Evolutionary conservation across 495 filamentous ascomycete species (phyloP), one percentile per base, ranked within the genome.

Genomic region (Xylaria grammica): DNA sequence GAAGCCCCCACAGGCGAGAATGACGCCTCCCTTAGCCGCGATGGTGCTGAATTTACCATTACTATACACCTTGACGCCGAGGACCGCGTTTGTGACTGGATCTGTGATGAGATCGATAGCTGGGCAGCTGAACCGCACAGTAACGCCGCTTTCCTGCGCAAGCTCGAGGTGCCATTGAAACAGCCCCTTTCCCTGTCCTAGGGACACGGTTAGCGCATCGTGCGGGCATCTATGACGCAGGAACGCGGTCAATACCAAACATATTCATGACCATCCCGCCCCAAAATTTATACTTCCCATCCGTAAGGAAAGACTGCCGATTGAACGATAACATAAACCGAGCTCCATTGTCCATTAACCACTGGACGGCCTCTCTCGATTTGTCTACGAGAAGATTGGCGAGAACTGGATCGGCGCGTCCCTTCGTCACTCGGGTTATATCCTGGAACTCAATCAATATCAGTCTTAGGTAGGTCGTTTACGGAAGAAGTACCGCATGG

Each of bases 1-100:
- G 65, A 89, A 89, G 0, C 87, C 87, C 8, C 87, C 87, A 7
- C 83, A 81, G 0, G 84, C 83, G 8, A 90, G 72, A n/a, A 89
- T 72, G 1, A 88, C 71, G 13, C 62, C 70, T 1, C 81, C 77
- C 0, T 62, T 56, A 0, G 81, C 72, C 3, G 65, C 60, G 58
- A 87, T 78, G 2, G 59, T 46, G 4, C 67, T 62, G 10, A 62
- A 56, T 56, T 66, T 65, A 22, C 74, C 72, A 13, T 66, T 46
- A 5, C 66, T 66, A 15, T 77, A 63, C 7, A 80, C 78, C 3
- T 64, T 61, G 1, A 84, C 75, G 8, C 73, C 77, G 1, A 53
- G 61, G 7, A 85, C 78, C 1, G 68, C 73, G 2, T 77, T 79
- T 0, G 76, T 77, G 2, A 24, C 19, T 0, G 74, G 58, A 49